Evolutionary conservation across 805 yeast species (phyloP).

Genomic region (Pichia cephalocereana): DNA sequence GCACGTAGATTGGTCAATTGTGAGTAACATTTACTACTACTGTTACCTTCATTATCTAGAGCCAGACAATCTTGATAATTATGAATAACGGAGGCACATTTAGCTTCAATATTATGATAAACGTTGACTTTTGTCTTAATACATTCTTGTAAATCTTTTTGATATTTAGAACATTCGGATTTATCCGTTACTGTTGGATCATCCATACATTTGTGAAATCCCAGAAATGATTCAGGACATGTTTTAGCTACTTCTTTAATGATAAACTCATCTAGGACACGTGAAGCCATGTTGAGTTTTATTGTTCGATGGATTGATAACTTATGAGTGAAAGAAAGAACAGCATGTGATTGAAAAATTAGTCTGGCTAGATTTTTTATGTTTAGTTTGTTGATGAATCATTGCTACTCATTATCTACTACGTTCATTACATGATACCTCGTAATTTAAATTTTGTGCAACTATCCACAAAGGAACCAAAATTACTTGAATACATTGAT

Average conservation of each 20-base stretch:
- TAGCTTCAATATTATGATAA: constrained; percentile 55
- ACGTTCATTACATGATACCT: background rate
- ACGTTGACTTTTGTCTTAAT: constrained; percentile 59
- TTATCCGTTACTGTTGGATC: constrained; percentile 42
- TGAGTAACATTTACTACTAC: constrained; percentile 41
- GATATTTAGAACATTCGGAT: constrained; percentile 45
- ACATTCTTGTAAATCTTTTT: constrained; percentile 49
- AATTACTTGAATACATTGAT: constrained; percentile 10
- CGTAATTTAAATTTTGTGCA: constrained; percentile 1
- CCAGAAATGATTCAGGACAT: constrained; percentile 67
- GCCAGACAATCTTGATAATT: constrained; percentile 60
- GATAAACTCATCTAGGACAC: constrained; percentile 57
- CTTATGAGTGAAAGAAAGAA: no score
- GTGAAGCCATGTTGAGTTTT: constrained; percentile 27
- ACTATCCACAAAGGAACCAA: constrained; percentile 9
- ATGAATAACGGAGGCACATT: constrained; percentile 49
- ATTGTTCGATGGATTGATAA: no score
- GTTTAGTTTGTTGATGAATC: background rate
- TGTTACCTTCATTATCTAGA: constrained; percentile 31
- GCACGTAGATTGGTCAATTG: constrained; percentile 48
- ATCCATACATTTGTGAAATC: constrained; percentile 62
- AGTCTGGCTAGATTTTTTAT: no score
- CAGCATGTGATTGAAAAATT: no score
- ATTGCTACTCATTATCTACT: no score
- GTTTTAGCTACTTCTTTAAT: constrained; percentile 70